Percentiles rank a stretch among this genome's conserved stretches.
phyloP scores from a whole-genome alignment of 352 stramenopile genomes.

The Halophytophthora polymorphica region DNA sequence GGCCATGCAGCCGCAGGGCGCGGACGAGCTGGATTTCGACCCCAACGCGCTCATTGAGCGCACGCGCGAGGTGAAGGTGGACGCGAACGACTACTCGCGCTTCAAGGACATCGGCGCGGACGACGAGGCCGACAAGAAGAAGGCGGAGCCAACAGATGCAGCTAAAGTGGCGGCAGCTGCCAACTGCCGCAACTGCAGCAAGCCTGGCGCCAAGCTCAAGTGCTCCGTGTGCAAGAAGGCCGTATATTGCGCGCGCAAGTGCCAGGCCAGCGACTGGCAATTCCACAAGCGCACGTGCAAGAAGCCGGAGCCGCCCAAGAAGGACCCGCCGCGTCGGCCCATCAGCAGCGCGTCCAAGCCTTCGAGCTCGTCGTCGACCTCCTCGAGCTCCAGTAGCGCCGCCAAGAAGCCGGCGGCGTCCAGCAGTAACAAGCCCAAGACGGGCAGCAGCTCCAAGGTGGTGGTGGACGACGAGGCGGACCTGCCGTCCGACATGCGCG shows the following conservation, averaged over 20 bases:
- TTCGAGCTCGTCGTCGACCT: conserved; percentile 12
- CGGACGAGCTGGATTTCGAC: conserved; percentile 22
- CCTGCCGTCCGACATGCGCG: conserved; percentile 52
- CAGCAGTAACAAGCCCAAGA: conserved; percentile 15
- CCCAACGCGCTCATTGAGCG: conserved; percentile 56
- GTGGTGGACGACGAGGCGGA: conserved; percentile 71
- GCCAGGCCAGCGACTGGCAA: conserved; percentile 79
- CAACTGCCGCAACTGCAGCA: conserved; percentile 79
- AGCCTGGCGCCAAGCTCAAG: conserved; percentile 74
- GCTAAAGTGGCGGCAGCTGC: conserved; percentile 6
- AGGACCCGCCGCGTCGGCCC: conserved; percentile 29
- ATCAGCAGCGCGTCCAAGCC: conserved; percentile 5
- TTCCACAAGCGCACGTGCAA: conserved; percentile 89
- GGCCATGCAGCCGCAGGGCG: conserved; percentile 11
- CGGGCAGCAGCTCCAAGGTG: conserved; percentile 29
- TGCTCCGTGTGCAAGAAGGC: conserved; percentile 87
- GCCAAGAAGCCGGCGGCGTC: conserved; percentile 17
- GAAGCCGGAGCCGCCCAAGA: conserved; percentile 67
- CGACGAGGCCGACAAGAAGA: conserved; percentile 38
- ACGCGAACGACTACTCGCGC: conserved; percentile 86
- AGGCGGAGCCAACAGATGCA: conserved; percentile 3
- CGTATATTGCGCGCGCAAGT: conserved; percentile 75
- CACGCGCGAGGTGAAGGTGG: conserved; percentile 57
- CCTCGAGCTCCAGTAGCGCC: conserved; percentile 3
- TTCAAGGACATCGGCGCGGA: conserved; percentile 73